Evolutionary conservation across 305 asterid species (phyloP).

Genomic region (Solanum hybrid): DNA sequence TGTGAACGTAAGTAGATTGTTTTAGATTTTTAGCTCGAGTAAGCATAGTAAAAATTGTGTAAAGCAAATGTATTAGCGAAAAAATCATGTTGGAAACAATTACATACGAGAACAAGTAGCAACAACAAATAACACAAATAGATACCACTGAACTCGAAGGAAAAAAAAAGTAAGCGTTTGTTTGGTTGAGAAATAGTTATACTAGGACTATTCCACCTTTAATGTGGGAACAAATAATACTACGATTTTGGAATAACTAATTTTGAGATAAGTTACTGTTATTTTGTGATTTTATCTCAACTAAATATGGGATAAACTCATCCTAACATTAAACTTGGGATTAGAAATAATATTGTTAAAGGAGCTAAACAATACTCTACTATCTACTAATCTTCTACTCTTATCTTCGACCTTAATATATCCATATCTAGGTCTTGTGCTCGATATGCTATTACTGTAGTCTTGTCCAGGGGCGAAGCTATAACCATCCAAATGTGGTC

Average conservation of each 20-base stretch:
- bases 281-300: neutral
- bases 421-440: neutral
- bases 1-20: neutral
- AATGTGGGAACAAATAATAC: neutral
- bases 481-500: neutral
- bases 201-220: neutral
- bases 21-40: neutral
- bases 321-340: neutral
- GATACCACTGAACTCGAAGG: neutral
- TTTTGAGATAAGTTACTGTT: neutral
- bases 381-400: neutral
- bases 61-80: neutral
- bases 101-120: neutral
- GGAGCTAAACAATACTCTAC: neutral
- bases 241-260: neutral
- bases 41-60: neutral
- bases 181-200: neutral
- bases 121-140: neutral
- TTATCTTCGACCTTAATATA: neutral
- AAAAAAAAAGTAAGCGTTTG: neutral
- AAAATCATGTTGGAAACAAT: neutral
- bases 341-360: neutral
- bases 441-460: neutral
- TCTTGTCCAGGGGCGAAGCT: neutral
- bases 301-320: neutral